These are phyloP conservation scores for Aspergillus tanneri DNA, from an alignment of 2,329 filamentous ascomycete genomes.

Conservation along the genomic window DNA sequence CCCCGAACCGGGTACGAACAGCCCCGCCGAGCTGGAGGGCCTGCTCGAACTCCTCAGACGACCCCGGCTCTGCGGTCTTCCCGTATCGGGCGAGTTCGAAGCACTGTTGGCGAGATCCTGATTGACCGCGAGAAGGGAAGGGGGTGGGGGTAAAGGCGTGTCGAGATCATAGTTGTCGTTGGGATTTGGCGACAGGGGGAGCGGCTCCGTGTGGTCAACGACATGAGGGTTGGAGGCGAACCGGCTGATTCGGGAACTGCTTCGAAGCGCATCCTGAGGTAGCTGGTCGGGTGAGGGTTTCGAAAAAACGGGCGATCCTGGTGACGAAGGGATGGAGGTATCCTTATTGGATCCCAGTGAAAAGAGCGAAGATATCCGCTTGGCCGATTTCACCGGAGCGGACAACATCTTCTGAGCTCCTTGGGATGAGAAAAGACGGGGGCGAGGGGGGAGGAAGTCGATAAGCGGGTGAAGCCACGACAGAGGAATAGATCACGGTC, in stretches of 20 bases:
- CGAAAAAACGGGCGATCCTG: constrained; percentile 23
- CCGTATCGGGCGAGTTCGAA: constrained; percentile 32
- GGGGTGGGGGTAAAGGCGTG: constrained; percentile 39
- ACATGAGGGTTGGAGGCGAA: constrained; percentile 36
- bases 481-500: too few species aligned
- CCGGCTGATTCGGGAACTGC: constrained; percentile 33
- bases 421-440: constrained; percentile 6
- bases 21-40: constrained; percentile 35
- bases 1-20: constrained; percentile 34
- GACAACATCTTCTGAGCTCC: constrained; percentile 37
- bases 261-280: constrained; percentile 25
- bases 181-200: constrained; percentile 24
- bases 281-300: constrained; percentile 24
- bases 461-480: constrained; percentile 5
- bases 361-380: constrained; percentile 48
- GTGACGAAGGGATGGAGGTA: constrained; percentile 30
- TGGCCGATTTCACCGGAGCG: constrained; percentile 44
- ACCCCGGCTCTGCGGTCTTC: constrained; percentile 39
- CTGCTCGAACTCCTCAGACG: constrained; percentile 34
- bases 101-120: constrained; percentile 37
- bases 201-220: constrained; percentile 28
- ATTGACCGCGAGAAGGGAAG: constrained; percentile 40
- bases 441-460: constrained; percentile 5
- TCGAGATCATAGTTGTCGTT: constrained; percentile 33
- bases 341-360: constrained; percentile 42